Evolutionary conservation across 1,284 basidiomycete genomes (phyloP).

Genomic region (Pyrrhoderma noxium): DNA sequence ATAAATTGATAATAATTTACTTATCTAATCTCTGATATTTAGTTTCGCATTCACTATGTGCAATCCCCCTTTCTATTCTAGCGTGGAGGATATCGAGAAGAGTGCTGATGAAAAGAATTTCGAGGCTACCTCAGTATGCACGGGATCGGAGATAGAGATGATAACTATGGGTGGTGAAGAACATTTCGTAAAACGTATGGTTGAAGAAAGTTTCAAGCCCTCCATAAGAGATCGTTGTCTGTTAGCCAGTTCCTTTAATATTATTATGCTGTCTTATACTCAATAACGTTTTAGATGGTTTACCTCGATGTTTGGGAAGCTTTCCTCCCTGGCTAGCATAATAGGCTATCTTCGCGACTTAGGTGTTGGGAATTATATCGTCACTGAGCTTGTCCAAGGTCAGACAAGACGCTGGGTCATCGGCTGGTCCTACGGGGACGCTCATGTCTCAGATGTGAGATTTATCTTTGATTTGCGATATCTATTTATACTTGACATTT

Average conservation of each 20-base stretch:
- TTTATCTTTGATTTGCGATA: too few relatives aligned
- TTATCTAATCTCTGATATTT: constrained; percentile 15
- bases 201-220: constrained; percentile 56
- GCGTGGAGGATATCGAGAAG: constrained; percentile 54
- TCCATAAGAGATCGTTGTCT: constrained; percentile 39
- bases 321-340: constrained; percentile 62
- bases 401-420: constrained; percentile 85
- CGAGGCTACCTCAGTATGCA: constrained; percentile 66
- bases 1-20: background rate
- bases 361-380: constrained; percentile 80
- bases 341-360: constrained; percentile 45
- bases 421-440: constrained; percentile 70
- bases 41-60: constrained; percentile 79
- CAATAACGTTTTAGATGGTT: constrained; percentile 64
- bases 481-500: background rate
- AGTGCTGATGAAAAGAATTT: constrained; percentile 57
- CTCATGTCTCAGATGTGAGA: constrained; percentile 71
- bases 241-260: constrained; percentile 28
- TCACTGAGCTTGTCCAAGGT: constrained; percentile 79
- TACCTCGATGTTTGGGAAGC: constrained; percentile 86
- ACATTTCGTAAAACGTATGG: constrained; percentile 70
- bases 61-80: constrained; percentile 91
- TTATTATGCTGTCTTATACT: background rate
- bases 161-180: constrained; percentile 82
- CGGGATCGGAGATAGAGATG: constrained; percentile 80